These are phyloP conservation scores for Pseudoscleropodium purum DNA, from an alignment of 225 moss, liverwort and hornwort genomes.

Conservation along the genomic window DNA sequence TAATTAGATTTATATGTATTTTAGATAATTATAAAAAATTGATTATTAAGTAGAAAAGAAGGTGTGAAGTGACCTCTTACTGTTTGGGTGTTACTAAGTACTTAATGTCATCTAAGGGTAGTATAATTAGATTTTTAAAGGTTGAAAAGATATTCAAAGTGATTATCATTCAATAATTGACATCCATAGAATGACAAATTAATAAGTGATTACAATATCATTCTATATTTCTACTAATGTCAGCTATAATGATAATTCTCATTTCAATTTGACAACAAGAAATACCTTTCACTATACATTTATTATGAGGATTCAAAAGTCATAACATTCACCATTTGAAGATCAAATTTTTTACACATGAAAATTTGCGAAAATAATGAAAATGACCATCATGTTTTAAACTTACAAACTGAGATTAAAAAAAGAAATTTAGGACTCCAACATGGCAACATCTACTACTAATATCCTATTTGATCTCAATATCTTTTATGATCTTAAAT, in stretches of 20 bases:
- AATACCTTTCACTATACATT: accelerated
- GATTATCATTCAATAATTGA: background rate
- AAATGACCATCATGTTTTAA: background rate
- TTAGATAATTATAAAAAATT: background rate
- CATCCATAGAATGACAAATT: background rate
- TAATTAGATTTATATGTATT: background rate
- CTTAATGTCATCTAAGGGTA: background rate
- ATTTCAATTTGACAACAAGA: background rate
- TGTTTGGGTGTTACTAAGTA: background rate
- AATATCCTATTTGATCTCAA: background rate
- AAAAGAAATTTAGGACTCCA: background rate
- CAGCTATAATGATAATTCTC: accelerated
- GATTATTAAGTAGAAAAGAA: accelerated
- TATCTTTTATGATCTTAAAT: background rate
- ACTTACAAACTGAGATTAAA: background rate
- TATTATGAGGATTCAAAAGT: background rate
- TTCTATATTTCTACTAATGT: background rate
- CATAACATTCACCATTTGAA: background rate
- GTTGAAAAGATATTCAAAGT: background rate
- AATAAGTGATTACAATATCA: background rate
- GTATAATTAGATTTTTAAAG: background rate
- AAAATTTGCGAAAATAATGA: background rate
- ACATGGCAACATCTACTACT: background rate
- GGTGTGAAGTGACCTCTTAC: background rate
- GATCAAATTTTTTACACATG: background rate